phyloP scores from a whole-genome alignment of 208 protist genomes.

The Leishmania major region DNA sequence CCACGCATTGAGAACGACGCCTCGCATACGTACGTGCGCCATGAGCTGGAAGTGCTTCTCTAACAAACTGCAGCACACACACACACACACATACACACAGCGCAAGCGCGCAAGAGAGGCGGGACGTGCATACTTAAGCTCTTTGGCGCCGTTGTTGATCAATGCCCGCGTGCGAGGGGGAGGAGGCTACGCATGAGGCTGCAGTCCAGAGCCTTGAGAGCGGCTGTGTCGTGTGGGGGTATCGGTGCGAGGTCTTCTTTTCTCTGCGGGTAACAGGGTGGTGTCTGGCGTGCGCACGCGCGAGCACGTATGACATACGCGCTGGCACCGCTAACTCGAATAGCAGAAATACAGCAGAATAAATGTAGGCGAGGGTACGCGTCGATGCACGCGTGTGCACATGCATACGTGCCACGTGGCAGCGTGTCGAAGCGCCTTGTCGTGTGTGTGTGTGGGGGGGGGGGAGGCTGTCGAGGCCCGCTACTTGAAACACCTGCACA shows the following conservation, averaged over 20 bases:
- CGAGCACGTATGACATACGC: background rate
- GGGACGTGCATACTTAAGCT: background rate
- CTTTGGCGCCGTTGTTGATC: background rate
- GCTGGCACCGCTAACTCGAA: background rate
- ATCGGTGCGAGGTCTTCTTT: background rate
- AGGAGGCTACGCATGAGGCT: background rate
- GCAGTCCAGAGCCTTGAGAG: background rate
- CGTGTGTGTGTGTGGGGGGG: no score
- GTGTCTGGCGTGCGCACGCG: background rate
- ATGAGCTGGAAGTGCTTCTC: conserved; percentile 82
- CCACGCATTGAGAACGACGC: conserved; percentile 81
- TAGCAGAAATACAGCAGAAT: background rate
- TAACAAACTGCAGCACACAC: conserved; percentile 18
- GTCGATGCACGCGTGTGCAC: background rate
- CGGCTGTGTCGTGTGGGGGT: background rate
- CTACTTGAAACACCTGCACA: background rate
- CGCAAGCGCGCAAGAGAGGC: background rate
- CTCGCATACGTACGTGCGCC: conserved; percentile 58
- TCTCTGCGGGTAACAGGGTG: background rate
- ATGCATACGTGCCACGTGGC: background rate
- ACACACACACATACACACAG: background rate
- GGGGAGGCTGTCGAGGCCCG: background rate
- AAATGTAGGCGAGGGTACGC: conserved; percentile 3
- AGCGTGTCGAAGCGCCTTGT: background rate
- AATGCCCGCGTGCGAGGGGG: background rate